These are phyloP conservation scores for Lachnellula willkommii DNA, from an alignment of 2,329 filamentous ascomycete species.

Conservation along the genomic window DNA sequence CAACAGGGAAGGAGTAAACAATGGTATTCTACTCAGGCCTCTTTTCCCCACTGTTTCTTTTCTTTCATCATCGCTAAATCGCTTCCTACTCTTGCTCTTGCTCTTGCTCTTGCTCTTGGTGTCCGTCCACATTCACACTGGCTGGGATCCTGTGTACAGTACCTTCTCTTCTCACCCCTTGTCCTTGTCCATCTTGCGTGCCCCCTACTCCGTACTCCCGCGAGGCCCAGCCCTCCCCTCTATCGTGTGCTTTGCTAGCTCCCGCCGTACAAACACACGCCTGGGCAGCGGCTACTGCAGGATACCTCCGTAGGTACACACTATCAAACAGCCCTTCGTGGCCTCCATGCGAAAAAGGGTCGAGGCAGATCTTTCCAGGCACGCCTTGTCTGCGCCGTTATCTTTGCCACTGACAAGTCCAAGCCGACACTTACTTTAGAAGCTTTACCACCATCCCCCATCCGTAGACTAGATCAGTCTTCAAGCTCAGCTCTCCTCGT, in stretches of 20 bases:
- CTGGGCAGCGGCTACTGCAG: not conserved
- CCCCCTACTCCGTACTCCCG: not conserved
- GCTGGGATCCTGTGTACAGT: not conserved
- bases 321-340: conserved; percentile 11
- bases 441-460: not conserved
- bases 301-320: not conserved
- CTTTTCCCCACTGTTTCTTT: not conserved
- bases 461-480: not conserved
- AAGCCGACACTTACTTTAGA: too few relatives aligned
- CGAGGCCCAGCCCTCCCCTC: not conserved
- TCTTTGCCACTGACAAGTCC: too few relatives aligned
- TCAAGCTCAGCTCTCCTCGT: not conserved
- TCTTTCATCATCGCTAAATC: not conserved
- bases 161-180: not conserved
- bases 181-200: not conserved
- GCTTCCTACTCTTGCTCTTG: too few relatives aligned
- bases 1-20: too few relatives aligned
- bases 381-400: not conserved
- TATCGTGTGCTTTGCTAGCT: not conserved
- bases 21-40: not conserved
- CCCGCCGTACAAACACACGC: too few relatives aligned
- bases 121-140: not conserved
- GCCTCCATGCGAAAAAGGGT: conserved; percentile 1
- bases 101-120: too few relatives aligned
- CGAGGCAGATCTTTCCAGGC: conserved; percentile 6